phyloP scores from a whole-genome alignment of 148 eudicot genomes.

The Gaultheria prostrata region DNA sequence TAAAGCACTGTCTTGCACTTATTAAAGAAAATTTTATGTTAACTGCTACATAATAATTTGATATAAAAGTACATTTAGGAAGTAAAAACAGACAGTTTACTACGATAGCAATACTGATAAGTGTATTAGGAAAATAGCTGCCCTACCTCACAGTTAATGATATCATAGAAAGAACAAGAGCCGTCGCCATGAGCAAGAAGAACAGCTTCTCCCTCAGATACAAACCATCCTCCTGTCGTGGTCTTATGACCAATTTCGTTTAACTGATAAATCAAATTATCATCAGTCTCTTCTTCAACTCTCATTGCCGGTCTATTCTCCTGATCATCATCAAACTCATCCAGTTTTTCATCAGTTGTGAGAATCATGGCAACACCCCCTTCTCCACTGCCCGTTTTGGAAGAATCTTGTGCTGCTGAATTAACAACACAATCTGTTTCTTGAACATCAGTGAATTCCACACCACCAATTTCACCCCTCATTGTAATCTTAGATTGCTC shows the following conservation, averaged over 20 bases:
- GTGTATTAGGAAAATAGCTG: not conserved
- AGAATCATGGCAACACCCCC: conserved; percentile 36
- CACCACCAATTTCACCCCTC: conserved; percentile 15
- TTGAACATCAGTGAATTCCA: conserved; percentile 31
- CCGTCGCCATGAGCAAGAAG: conserved; percentile 89
- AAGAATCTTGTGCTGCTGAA: conserved; percentile 30
- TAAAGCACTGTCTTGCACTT: no score
- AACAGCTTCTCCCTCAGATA: conserved; percentile 86
- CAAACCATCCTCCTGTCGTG: conserved; percentile 88
- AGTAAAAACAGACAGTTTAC: not conserved
- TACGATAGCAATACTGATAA: not conserved
- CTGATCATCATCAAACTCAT: conserved; percentile 68
- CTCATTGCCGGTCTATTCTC: conserved; percentile 46
- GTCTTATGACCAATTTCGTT: conserved; percentile 65
- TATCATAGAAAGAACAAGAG: conserved; percentile 78
- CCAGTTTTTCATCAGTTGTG: conserved; percentile 57
- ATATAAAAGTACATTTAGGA: not conserved
- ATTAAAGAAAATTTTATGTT: not conserved
- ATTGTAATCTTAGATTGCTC: conserved; percentile 28
- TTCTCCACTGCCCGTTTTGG: conserved; percentile 26
- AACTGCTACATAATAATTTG: not conserved
- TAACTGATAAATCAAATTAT: conserved; percentile 39
- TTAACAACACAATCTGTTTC: conserved; percentile 42
- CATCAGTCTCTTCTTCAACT: conserved; percentile 54
- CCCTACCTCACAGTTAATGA: conserved; percentile 70